Evolutionary conservation across 441 rosid genomes (phyloP).

Genomic region (Pelargonium fulgidum): DNA sequence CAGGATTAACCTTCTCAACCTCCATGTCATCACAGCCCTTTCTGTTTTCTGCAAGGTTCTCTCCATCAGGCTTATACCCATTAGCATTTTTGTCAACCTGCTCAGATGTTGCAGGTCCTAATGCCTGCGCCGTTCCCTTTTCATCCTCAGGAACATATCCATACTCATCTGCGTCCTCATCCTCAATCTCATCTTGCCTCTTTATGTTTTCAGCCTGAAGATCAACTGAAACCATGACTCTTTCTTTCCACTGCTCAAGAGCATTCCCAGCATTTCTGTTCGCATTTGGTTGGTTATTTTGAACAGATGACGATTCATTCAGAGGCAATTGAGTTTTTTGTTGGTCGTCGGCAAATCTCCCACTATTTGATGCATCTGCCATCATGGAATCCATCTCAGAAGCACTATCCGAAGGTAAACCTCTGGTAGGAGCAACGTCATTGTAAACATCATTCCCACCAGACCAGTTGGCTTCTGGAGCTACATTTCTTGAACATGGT

Average conservation of each 20-base stretch:
- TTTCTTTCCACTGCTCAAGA: slow-evolving; percentile 86
- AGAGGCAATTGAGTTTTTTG: slow-evolving; percentile 37
- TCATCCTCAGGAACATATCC: slow-evolving; percentile 70
- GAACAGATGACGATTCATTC: slow-evolving; percentile 40
- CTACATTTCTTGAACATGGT: slow-evolving; percentile 42
- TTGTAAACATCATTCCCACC: slow-evolving; percentile 35
- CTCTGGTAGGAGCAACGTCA: slow-evolving; percentile 46
- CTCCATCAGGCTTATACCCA: slow-evolving; percentile 45
- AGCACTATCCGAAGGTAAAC: slow-evolving; percentile 43
- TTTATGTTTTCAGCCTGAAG: slow-evolving; percentile 45
- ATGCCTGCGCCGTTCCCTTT: slow-evolving; percentile 73
- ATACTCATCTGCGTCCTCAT: slow-evolving; percentile 67
- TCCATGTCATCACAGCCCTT: slow-evolving; percentile 57
- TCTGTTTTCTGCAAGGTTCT: slow-evolving; percentile 30
- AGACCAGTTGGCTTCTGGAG: slow-evolving; percentile 47
- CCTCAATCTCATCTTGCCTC: slow-evolving; percentile 52
- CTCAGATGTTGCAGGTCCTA: slow-evolving; percentile 88
- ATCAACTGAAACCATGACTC: slow-evolving; percentile 67
- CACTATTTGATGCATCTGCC: slow-evolving; percentile 45
- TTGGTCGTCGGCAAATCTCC: slow-evolving; percentile 45
- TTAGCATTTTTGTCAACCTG: slow-evolving; percentile 57
- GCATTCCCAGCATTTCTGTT: slow-evolving; percentile 86
- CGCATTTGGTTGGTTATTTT: slow-evolving; percentile 60
- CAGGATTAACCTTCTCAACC: slow-evolving; percentile 44
- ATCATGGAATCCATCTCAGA: slow-evolving; percentile 50